Evolutionary conservation across 2,329 filamentous ascomycete genomes (phyloP).

Genomic region (Fusarium concolor): DNA sequence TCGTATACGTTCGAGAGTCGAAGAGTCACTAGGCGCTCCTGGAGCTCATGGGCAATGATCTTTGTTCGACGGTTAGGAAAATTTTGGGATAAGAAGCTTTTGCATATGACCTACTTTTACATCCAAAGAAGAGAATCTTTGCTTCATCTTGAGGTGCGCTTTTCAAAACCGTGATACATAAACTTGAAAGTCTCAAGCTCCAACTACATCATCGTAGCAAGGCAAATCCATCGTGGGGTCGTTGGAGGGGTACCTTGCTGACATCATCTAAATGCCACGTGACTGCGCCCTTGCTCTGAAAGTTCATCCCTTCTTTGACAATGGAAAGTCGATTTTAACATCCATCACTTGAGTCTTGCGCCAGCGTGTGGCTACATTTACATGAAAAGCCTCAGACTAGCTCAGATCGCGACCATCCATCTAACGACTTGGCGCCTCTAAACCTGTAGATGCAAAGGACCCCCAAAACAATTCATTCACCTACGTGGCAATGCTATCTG

Average conservation of each 20-base stretch:
- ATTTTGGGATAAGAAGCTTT: neutral
- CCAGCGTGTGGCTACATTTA: too few species aligned
- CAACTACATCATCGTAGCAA: conserved; percentile 27
- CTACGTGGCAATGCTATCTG: too few species aligned
- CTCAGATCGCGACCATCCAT: neutral
- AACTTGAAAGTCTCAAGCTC: conserved; percentile 24
- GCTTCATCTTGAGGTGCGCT: conserved; percentile 70
- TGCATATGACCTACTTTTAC: conserved; percentile 66
- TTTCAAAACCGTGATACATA: conserved; percentile 5
- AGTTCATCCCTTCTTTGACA: neutral
- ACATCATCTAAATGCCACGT: conserved; percentile 33
- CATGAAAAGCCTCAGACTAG: neutral
- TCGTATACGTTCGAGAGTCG: conserved; percentile 96
- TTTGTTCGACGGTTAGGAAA: conserved; percentile 52
- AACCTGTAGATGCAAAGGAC: too few species aligned
- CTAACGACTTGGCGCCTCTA: neutral
- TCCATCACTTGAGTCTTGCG: too few species aligned
- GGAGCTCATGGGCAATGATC: conserved; percentile 96
- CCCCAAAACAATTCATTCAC: too few species aligned
- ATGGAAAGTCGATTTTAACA: too few species aligned
- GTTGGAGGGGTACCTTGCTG: conserved; percentile 37
- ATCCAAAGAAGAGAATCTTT: conserved; percentile 82
- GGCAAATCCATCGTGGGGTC: conserved; percentile 22
- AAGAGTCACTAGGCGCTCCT: conserved; percentile 77
- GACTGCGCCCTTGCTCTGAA: neutral